Evolutionary conservation across 305 asterid species (phyloP), one percentile per base, ranked within the genome.

Genomic region (Fraxinus velutina): DNA sequence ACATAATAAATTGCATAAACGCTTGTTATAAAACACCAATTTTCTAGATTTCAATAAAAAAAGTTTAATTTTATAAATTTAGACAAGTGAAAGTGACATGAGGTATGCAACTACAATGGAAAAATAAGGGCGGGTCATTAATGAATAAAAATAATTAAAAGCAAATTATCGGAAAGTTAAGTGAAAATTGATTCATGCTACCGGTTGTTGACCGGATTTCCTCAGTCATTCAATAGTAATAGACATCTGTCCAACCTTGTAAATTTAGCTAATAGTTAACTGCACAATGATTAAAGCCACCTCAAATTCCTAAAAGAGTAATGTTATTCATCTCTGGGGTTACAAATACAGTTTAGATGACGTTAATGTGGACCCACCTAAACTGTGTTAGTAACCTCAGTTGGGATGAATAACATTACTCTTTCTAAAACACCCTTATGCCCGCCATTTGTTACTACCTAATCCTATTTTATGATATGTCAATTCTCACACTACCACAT

Each of bases 221-320:
- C 47, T 37, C 47, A 37, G 13, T 37, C 47, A 8, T 37, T 8
- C 50, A 1, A 15, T 6, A 0, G 6, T 15, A 73, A 80, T 24
- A 22, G 74, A 55, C 83, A 73, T 81, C 80, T 60, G 80, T 60
- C 68, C 79, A 60, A 47, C 22, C 15, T 9, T 42, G 15, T 42
- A 42, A 9, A 4, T 47, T 4, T 42, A 42, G 15, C 62, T 50
- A 3, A 17, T 55, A 55, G 2, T 60, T 17, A 60, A 60, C 10
- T 7, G 34, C 15, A 79, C 83, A 79, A 79, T 66, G 76, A 84
- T 84, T 76, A 6, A 81, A 13, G 10, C 5, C 60, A 30, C 8
- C 10, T 36, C 9, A 76, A 70, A 34, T 84, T 4, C 78, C 86
- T 70, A 80, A 36, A 80, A 52, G 30, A 27, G 2, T 27, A 27